Percentiles rank a stretch among this genome's conserved stretches.
phyloP scores from a whole-genome alignment of 768 basidiomycete species.

The Lyophyllum atratum region DNA sequence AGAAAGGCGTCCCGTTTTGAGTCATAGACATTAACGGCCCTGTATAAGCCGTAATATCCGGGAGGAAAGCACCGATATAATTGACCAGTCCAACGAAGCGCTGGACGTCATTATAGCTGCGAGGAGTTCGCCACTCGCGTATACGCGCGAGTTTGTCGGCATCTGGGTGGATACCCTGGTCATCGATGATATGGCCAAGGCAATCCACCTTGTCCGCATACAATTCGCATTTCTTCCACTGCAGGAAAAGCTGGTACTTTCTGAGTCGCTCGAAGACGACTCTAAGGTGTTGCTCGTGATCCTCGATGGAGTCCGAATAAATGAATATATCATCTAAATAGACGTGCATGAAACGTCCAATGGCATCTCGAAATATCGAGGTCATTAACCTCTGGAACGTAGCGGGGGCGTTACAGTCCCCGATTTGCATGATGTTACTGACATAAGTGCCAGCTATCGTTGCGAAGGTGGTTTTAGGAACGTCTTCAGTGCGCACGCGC shows the following conservation, averaged over 20 bases:
- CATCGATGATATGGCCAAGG: slow-evolving; percentile 23
- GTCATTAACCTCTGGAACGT: slow-evolving; percentile 50
- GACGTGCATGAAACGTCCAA: slow-evolving; percentile 40
- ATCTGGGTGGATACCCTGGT: too few relatives aligned
- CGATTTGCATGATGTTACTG: slow-evolving; percentile 43
- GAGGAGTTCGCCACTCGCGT: slow-evolving; percentile 14
- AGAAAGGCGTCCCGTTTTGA: neutral
- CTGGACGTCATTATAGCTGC: slow-evolving; percentile 23
- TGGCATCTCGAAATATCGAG: slow-evolving; percentile 35
- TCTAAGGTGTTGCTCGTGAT: neutral
- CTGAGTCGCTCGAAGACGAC: neutral
- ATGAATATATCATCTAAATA: slow-evolving; percentile 47
- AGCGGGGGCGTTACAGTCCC: slow-evolving; percentile 45
- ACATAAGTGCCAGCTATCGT: slow-evolving; percentile 39
- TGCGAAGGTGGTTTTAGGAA: slow-evolving; percentile 33
- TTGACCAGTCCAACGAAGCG: too few relatives aligned
- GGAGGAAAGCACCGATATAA: slow-evolving; percentile 24
- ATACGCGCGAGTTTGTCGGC: slow-evolving; percentile 25
- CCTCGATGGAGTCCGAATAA: slow-evolving; percentile 6
- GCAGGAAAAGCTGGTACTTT: neutral
- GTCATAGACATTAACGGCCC: slow-evolving; percentile 5
- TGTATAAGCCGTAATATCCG: neutral
- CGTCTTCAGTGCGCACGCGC: slow-evolving; percentile 15
- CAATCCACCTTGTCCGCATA: slow-evolving; percentile 24
- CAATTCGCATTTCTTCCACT: neutral